These are phyloP conservation scores for Friedmanniomyces simplex DNA, from an alignment of 495 filamentous ascomycete genomes.

Conservation along the genomic window DNA sequence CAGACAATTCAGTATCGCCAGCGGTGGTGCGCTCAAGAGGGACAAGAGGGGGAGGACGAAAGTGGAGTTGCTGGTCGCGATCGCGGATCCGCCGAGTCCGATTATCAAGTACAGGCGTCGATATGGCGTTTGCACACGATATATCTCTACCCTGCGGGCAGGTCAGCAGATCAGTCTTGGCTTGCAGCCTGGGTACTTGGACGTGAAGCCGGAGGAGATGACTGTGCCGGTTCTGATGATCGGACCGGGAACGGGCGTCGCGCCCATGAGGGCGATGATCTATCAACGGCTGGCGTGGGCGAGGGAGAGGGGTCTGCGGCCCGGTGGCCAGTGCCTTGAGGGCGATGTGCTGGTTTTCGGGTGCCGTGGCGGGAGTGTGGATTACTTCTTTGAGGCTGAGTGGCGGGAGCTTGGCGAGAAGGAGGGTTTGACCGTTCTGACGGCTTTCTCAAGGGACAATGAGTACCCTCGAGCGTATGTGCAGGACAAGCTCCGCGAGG, in stretches of 20 bases:
- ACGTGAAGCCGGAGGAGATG: conserved; percentile 36
- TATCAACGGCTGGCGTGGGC: conserved; percentile 49
- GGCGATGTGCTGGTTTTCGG: conserved; percentile 60
- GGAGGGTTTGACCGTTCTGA: conserved; percentile 45
- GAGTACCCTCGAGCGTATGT: conserved; percentile 69
- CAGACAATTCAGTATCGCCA: conserved; percentile 82
- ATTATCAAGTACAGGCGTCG: conserved; percentile 66
- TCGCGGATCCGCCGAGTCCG: conserved; percentile 42
- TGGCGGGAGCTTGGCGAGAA: conserved; percentile 43
- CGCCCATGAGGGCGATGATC: conserved; percentile 72
- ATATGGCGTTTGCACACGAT: conserved; percentile 83
- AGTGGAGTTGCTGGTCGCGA: conserved; percentile 75
- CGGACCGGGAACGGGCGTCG: conserved; percentile 82
- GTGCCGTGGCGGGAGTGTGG: conserved; percentile 56
- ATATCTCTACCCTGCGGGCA: conserved; percentile 52
- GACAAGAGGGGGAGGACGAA: conserved; percentile 30
- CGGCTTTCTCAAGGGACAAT: conserved; percentile 79
- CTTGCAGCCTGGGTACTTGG: conserved; percentile 48
- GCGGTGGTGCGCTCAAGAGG: conserved; percentile 47
- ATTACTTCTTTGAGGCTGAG: conserved; percentile 73
- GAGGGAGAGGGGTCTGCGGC: conserved; percentile 14
- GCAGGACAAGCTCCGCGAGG: conserved; percentile 64
- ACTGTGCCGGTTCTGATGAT: conserved; percentile 62
- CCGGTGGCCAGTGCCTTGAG: conserved; percentile 18
- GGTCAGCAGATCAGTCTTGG: conserved; percentile 50